Base-by-base conservation (phyloP, 495 filamentous ascomycete genomes). In the Glonium stellatum region DNA sequence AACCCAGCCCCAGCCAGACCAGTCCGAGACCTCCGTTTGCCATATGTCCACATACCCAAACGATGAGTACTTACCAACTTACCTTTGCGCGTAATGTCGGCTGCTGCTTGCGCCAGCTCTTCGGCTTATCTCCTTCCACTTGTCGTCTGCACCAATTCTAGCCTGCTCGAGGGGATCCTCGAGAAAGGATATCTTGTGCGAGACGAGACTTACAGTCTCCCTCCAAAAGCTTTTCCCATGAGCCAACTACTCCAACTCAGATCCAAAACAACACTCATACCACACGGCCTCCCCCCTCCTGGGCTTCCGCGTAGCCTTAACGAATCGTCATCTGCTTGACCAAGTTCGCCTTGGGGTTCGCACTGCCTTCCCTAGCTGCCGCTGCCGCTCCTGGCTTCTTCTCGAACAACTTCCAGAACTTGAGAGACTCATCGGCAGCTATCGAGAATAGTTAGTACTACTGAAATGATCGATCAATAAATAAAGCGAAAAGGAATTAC, bases 381-480 rank as follows among this genome's bases (percentile, higher is more conserved):
- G 79, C 80, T 56, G 73, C 77, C 46, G 78, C 78, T 31, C 90
- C 92, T 22, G 90, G 75, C 80, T 96, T 96, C 83, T 95, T 96
- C 81, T 98, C 93, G 66, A 98, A 98, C 63, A 97, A 76, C 84
- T 97, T 98, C 93, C 93, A 99, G 82, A 99, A 99, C 75, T 99
- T 99, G 71, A 99, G 79, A 70, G 84, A 90, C 81, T 99, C 93
- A 69, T 99, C 93, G 18, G 91, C 90, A 58, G 91, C 89, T 42
- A 52, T 62, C 4, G 21, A 59, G n/a, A 46, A 18, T 10, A 18
- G 53, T 22, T 57, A 50, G 63, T 72, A 54, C 73, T 63, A 15
- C 12, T 27, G 21, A n/a, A 23, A 34, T n/a, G n/a, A 31, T 39
- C 8, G 15, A 3, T n/a, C 21, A 49, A 23, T 10, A n/a, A 8